Conservation (phyloP, 139 green algal species). For the Tetratostichococcus sp. region DNA sequence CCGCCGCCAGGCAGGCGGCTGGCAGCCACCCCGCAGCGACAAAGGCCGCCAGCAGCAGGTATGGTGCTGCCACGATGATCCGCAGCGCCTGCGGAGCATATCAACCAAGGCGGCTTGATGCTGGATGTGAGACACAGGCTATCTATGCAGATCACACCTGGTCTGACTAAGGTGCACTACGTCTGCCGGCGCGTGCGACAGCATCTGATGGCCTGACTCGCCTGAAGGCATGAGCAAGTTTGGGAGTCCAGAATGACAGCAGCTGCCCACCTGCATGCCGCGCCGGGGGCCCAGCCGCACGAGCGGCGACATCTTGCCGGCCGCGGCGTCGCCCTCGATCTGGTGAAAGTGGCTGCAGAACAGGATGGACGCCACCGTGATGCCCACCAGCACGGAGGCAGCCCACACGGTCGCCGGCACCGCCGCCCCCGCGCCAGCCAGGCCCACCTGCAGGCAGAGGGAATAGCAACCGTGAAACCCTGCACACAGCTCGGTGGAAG, state of each 20-base stretch:
- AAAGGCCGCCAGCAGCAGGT: not conserved
- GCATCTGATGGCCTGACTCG: no score
- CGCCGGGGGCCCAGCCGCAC: constrained; percentile 68
- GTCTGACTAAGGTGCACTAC: no score
- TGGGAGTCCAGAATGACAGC: no score
- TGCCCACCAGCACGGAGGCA: constrained; percentile 60
- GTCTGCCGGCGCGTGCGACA: no score
- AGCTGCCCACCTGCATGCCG: constrained; percentile 3
- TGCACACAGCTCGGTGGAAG: no score
- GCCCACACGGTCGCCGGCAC: constrained; percentile 35
- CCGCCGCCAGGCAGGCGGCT: not conserved
- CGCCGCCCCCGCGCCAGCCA: not conserved
- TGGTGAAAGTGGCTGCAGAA: constrained; percentile 96
- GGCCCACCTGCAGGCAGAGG: constrained; percentile 7
- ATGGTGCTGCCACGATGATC: not conserved
- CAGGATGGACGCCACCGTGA: constrained; percentile 86
- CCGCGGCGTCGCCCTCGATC: constrained; percentile 69
- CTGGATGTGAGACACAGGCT: no score
- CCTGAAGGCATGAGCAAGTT: no score
- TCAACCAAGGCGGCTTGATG: not conserved
- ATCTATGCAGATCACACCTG: no score
- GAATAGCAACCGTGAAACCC: no score
- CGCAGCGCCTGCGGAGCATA: not conserved
- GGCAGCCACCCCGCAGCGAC: not conserved
- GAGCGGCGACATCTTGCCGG: constrained; percentile 82